Base-by-base conservation (phyloP, 2,329 filamentous ascomycete genomes). In the Fusarium subtropicale region DNA sequence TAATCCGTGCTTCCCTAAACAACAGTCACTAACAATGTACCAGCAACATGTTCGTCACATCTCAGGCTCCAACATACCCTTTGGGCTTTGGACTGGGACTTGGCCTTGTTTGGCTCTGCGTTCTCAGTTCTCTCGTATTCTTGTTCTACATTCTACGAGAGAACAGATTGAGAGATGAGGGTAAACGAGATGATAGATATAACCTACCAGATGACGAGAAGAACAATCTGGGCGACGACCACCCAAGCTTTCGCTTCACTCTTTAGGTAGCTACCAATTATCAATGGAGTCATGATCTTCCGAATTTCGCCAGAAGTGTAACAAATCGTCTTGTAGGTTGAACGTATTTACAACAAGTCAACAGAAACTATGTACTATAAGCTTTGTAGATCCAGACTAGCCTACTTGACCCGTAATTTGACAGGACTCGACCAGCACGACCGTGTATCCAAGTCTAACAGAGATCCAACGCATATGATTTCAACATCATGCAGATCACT, bases 361-460 rank as follows among this genome's bases (percentile, higher is more conserved):
- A 39, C 6, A 22, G 6, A 22, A 7, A 13, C 4, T 39, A 39
- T 39, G 2, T 22, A 15, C 36, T 15, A 13, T 13, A 39, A 8
- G 1, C 5, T 22, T 5, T 12, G n/a, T n/a, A 20, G 4, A 20
- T 39, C 6, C 20, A 3, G 33, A 1, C 15, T 3, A 5, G 16
- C 8, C 11, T 13, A 20, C n/a, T 12, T n/a, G 13, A 39, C 11
- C 5, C 13, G 36, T 39, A 8, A 4, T 39, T 39, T 13, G 5
- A 13, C 12, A 22, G n/a, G 15, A 39, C 12, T 13, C 2, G 18
- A 20, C 3, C 12, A 20, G 8, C 11, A 12, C n/a, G 12, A 39
- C 22, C n/a, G 8, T 11, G n/a, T n/a, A n/a, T 44, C 10, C 10
- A 28, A 44, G 3, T 12, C 15, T 7, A 16, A 28, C 5, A 44